Evolutionary conservation across 441 rosid genomes (phyloP), one percentile per base, ranked within the genome.

Genomic region (Eutrema salsugineum): DNA sequence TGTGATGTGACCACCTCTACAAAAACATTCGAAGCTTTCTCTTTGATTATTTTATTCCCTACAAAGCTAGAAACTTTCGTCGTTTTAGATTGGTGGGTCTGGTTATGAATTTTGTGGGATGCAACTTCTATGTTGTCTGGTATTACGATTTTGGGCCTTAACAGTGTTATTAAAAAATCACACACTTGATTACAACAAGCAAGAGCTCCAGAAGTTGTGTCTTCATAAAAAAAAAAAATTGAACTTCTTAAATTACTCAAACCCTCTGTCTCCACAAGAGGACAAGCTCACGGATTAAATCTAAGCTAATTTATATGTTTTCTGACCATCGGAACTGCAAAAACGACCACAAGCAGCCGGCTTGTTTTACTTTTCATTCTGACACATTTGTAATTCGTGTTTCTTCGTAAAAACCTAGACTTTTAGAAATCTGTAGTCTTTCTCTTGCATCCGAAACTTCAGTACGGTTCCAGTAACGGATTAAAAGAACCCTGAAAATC

Each of bases 1-100:
- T 77, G 80, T 77, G 69, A 77, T 58, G 39, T 49, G 22, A 27
- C 46, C 14, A 24, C 8, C 38, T 54, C 44, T 55, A 16, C 70
- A 46, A 28, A 58, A 27, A 36, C 44, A 28, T 54, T 61, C 51
- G 9, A 14, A 51, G 11, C 12, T 51, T 35, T 61, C 6, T 43
- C 20, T 39, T 59, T 67, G 33, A 56, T 36, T 15, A 20, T 22
- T 58, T 38, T 8, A 5, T 44, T 5, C 11, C 50, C 39, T 24
- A 38, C 20, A 3, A 53, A 67, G 62, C 48, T 51, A 38, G 55
- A 53, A 63, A 20, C 55, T 20, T 33, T 14, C 24, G 19, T 32
- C 7, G 4, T 20, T 43, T 51, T 51, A 0, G 39, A 39, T 11
- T 59, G 30, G 35, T 46, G 56, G 39, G 11, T 54, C 30, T 33